Evolutionary conservation across 2,329 filamentous ascomycete genomes (phyloP).

Genomic region (Aurifilum marmelostoma): DNA sequence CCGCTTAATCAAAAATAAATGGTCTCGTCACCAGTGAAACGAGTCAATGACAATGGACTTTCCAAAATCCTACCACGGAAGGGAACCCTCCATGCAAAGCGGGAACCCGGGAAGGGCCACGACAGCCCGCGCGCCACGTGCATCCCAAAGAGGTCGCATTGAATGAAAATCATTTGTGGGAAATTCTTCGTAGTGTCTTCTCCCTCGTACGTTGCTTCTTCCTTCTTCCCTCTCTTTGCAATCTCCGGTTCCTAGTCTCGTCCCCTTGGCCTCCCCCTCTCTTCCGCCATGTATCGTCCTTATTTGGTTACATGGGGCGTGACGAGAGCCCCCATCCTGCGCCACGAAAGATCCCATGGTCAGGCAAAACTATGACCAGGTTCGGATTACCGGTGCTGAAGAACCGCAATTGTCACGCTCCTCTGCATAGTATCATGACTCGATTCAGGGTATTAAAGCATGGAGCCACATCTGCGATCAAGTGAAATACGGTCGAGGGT

Average conservation of each 20-base stretch:
- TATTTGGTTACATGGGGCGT: neutral
- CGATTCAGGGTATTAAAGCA: neutral
- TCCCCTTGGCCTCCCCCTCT: neutral
- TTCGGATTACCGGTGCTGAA: neutral
- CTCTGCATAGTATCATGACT: neutral
- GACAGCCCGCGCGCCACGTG: neutral
- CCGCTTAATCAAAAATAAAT: neutral
- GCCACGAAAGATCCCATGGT: neutral
- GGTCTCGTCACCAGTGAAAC: neutral
- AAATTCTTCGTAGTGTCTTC: slow-evolving; percentile 15
- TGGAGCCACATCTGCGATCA: neutral
- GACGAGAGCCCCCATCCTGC: neutral
- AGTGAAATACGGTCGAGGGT: too few species aligned
- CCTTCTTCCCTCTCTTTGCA: neutral
- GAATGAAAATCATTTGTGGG: slow-evolving; percentile 27
- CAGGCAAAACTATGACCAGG: neutral
- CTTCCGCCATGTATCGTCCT: neutral
- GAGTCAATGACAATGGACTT: neutral
- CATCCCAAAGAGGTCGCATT: neutral
- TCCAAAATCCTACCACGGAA: slow-evolving; percentile 23
- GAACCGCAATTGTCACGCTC: neutral
- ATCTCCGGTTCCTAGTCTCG: neutral
- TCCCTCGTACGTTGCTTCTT: slow-evolving; percentile 3
- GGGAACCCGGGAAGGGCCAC: slow-evolving; percentile 19
- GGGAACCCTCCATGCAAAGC: slow-evolving; percentile 21